These are phyloP conservation scores for Periconia sp. DNA, from an alignment of 2,329 filamentous ascomycete species.

Conservation along the genomic window DNA sequence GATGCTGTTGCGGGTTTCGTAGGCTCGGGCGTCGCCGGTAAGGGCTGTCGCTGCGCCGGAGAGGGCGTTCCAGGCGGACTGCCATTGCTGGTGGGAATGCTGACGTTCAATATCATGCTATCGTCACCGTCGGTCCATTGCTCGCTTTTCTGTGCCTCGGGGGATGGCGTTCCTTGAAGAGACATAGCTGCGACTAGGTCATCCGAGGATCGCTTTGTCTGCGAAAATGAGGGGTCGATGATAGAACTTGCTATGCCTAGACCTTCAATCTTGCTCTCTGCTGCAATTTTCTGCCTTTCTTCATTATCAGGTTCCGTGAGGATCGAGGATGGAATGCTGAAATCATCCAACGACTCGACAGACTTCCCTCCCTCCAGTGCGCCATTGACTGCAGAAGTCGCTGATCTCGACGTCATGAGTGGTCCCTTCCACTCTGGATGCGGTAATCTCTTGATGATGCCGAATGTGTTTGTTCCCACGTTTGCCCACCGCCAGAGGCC, in stretches of 20 bases:
- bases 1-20: not conserved
- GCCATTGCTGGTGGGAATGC: constrained; percentile 14
- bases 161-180: constrained; percentile 29
- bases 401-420: constrained; percentile 15
- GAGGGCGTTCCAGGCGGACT: constrained; percentile 24
- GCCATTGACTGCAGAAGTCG: constrained; percentile 14
- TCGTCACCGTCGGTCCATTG: constrained; percentile 19
- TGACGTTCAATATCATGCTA: constrained; percentile 16
- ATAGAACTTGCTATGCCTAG: constrained; percentile 22
- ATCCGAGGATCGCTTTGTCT: constrained; percentile 38
- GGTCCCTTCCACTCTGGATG: constrained; percentile 32
- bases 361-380: constrained; percentile 11
- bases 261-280: constrained; percentile 25
- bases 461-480: constrained; percentile 29
- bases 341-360: constrained; percentile 28
- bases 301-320: constrained; percentile 21
- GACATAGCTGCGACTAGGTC: constrained; percentile 32
- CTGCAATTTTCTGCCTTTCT: constrained; percentile 9
- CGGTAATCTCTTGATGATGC: constrained; percentile 31
- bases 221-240: constrained; percentile 29
- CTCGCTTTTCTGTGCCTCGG: constrained; percentile 8
- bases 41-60: constrained; percentile 7
- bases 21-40: not conserved
- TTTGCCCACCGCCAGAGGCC: constrained; percentile 40
- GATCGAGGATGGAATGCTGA: constrained; percentile 31